Conservation (phyloP, 805 yeast genomes). For the Starmerella ratchasimensis region DNA sequence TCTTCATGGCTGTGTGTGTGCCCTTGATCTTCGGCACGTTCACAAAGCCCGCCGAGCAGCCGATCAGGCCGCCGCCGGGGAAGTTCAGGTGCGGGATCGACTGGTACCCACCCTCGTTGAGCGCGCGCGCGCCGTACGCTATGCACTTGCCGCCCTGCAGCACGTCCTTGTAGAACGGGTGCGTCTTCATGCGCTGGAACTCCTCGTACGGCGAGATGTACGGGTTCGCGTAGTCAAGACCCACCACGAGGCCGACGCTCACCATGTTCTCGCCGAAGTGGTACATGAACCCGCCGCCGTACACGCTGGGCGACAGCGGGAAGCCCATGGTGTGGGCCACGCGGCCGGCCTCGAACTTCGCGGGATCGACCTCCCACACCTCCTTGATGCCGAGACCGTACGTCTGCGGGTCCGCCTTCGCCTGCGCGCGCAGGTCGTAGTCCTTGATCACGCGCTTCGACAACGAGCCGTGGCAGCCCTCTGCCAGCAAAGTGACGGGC, state of each 20-base stretch:
- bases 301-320: constrained; percentile 59
- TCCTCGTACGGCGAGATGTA: constrained; percentile 92
- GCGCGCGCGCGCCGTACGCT: constrained; percentile 88
- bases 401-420: constrained; percentile 51
- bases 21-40: constrained; percentile 97
- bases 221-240: constrained; percentile 89
- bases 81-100: constrained; percentile 79
- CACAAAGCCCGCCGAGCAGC: constrained; percentile 92
- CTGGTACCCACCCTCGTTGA: constrained; percentile 95
- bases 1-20: constrained; percentile 92
- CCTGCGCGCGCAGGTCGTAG: constrained; percentile 50
- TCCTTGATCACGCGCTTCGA: constrained; percentile 61
- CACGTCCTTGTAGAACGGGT: constrained; percentile 64
- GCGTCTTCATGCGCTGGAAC: constrained; percentile 86
- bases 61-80: constrained; percentile 94
- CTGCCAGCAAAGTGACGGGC: constrained; percentile 77
- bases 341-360: constrained; percentile 63
- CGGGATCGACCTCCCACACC: constrained; percentile 87
- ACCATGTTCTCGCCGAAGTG: constrained; percentile 92
- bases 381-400: constrained; percentile 94
- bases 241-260: constrained; percentile 85
- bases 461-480: constrained; percentile 96
- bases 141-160: constrained; percentile 84
- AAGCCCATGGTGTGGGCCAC: constrained; percentile 83
- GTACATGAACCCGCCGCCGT: constrained; percentile 96